Evolutionary conservation across 2,329 filamentous ascomycete species (phyloP), one percentile per base, ranked within the genome.

Genomic region (Venturia asperata): DNA sequence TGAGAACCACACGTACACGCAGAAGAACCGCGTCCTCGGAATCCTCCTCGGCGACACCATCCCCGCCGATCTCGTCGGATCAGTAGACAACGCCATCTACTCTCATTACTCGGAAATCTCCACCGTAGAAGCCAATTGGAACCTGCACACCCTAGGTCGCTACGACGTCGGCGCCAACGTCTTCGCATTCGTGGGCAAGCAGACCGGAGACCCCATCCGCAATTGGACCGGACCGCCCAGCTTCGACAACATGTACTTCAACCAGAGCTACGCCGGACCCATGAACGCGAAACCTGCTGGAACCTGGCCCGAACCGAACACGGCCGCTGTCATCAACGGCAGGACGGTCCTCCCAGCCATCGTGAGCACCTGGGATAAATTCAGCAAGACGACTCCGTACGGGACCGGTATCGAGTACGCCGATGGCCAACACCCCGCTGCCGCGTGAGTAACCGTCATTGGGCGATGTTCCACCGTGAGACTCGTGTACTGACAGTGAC

Each of bases 31-130:
- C 49, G 82, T 94, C 63, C 83, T 90, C 67, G 84, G 80, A 68
- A 81, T 94, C 68, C 82, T 94, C 0, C 78, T 94, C 3, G 91
- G 90, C 19, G 89, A 89, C 66, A 87, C 86, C n/a, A 76, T 95
- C 1, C 88, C 89, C 13, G 63, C 78, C 5, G 63, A 82, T n/a
- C 81, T 89, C 0, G 77, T 85, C 52, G 88, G 88, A 65, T 91
- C 88, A 30, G 85, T 79, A 1, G 90, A 95, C 74, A 71, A 77
- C 70, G 84, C 79, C 72, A 92, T 73, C 71, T 80, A 80, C 73
- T 76, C 79, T 72, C 78, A 80, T 72, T 80, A 79, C 73, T 77
- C 74, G 64, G 77, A 77, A 64, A 75, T 80, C 62, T 67, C 74
- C 39, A 78, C 77, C 5, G 77, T 79, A 9, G 75, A 79, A 68